Percentiles rank a stretch among this genome's conserved stretches.
Conservation (phyloP, 352 stramenopile species). For the Pythium volutum region DNA sequence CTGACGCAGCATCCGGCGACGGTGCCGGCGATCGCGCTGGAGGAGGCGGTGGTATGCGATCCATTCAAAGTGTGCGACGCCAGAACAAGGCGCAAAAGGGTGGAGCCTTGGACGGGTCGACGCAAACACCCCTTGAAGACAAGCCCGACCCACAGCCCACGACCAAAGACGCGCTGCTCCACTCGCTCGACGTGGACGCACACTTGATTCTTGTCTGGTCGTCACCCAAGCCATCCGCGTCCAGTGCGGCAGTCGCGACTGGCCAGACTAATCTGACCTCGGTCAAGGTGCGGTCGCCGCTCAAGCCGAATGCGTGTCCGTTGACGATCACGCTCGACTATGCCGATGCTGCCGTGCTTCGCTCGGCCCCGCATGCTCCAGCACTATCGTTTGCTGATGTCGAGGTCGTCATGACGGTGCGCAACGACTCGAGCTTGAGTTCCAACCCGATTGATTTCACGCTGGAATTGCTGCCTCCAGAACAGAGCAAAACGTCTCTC, state of each 20-base stretch:
- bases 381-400: slow-evolving; percentile 47
- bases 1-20: slow-evolving; percentile 16
- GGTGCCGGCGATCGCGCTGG: slow-evolving; percentile 22
- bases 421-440: slow-evolving; percentile 51
- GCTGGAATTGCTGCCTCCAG: slow-evolving; percentile 72
- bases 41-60: slow-evolving; percentile 47
- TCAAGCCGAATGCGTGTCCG: slow-evolving; percentile 48
- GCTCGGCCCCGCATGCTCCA: neutral
- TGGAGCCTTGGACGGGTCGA: neutral
- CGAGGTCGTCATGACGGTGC: slow-evolving; percentile 73
- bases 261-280: slow-evolving; percentile 66
- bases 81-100: slow-evolving; percentile 80
- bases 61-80: slow-evolving; percentile 82
- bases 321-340: slow-evolving; percentile 73
- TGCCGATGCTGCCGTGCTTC: slow-evolving; percentile 35
- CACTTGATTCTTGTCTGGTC: slow-evolving; percentile 76
- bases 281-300: slow-evolving; percentile 51
- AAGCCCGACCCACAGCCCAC: slow-evolving; percentile 51
- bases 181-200: slow-evolving; percentile 44
- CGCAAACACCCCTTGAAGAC: neutral
- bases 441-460: slow-evolving; percentile 71
- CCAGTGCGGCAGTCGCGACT: slow-evolving; percentile 29
- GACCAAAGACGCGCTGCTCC: slow-evolving; percentile 51
- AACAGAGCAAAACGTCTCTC: slow-evolving; percentile 45
- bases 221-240: slow-evolving; percentile 20